Percentiles rank a stretch among this genome's conserved stretches.
These are phyloP conservation scores for Amanita thiersii DNA, from an alignment of 768 basidiomycete species.

Conservation along the genomic window DNA sequence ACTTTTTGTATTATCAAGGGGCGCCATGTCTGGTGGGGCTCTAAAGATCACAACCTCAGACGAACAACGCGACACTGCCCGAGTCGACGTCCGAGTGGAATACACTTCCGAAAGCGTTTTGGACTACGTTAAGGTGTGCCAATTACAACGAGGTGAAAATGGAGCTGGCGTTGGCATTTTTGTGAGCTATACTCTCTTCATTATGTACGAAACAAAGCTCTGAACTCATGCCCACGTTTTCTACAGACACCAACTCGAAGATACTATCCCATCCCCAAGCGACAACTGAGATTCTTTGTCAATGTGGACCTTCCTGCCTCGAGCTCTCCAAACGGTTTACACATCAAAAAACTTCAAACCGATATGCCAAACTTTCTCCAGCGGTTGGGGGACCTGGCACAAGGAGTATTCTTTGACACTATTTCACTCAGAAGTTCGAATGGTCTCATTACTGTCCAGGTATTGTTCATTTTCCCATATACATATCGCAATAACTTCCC, in stretches of 20 bases:
- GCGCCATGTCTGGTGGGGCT: slow-evolving; percentile 15
- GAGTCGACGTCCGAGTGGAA: slow-evolving; percentile 9
- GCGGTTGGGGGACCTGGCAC: slow-evolving; percentile 25
- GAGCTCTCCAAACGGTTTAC: slow-evolving; percentile 15
- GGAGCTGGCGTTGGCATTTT: slow-evolving; percentile 28
- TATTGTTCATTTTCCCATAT: slow-evolving; percentile 12
- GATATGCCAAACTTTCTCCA: slow-evolving; percentile 34
- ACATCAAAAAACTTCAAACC: slow-evolving; percentile 35
- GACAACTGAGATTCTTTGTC: slow-evolving; percentile 15
- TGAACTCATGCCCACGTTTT: neutral
- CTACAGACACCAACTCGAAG: slow-evolving; percentile 13
- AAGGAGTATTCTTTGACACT: slow-evolving; percentile 29
- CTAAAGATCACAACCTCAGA: slow-evolving; percentile 11
- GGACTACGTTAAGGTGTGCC: slow-evolving; percentile 22
- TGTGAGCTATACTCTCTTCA: slow-evolving; percentile 21
- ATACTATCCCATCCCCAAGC: slow-evolving; percentile 2
- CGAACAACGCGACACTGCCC: slow-evolving; percentile 5
- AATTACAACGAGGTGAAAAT: slow-evolving; percentile 16
- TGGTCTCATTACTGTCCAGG: slow-evolving; percentile 25
- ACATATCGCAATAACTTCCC: neutral
- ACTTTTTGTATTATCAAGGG: slow-evolving; percentile 26
- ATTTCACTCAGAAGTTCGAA: slow-evolving; percentile 29
- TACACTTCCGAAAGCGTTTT: slow-evolving; percentile 13
- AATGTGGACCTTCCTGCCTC: slow-evolving; percentile 18
- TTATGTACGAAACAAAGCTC: neutral